A percentile compares a stretch with the other conserved stretches of the same genome.
Conservation (phyloP, 192 early-diverging fungal genomes). For the Pilobolus umbonatus region DNA sequence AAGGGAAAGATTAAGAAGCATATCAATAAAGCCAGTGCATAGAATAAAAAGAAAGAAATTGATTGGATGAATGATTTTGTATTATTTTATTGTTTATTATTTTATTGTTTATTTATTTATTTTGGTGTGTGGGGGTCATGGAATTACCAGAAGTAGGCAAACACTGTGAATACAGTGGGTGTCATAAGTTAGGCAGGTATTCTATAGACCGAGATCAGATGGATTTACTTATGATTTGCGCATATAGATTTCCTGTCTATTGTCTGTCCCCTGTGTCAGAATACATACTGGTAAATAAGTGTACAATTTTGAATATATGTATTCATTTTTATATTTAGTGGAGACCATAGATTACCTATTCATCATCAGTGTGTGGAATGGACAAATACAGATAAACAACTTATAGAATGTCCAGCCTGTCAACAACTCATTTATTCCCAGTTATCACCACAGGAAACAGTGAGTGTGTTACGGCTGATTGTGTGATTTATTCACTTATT, state of each 20-base stretch:
- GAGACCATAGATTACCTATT: constrained; percentile 2
- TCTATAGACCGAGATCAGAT: not conserved
- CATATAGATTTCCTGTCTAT: constrained; percentile 11
- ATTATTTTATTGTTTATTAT: not conserved
- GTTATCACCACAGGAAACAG: not conserved
- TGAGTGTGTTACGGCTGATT: too few species aligned
- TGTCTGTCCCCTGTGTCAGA: constrained; percentile 6
- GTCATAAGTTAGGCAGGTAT: constrained; percentile 8
- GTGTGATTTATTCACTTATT: too few species aligned
- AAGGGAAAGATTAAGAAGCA: constrained; percentile 34
- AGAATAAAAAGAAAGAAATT: too few species aligned
- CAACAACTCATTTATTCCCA: constrained; percentile 2
- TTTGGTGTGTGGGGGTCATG: not conserved
- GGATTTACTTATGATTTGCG: not conserved
- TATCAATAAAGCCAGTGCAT: not conserved
- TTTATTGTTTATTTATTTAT: not conserved
- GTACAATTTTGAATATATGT: not conserved
- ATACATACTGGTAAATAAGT: constrained; percentile 8
- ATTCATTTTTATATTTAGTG: constrained; percentile 7
- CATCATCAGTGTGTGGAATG: constrained; percentile 5
- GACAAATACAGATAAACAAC: not conserved
- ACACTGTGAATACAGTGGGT: constrained; percentile 5
- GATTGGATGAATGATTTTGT: not conserved
- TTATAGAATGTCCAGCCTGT: constrained; percentile 10
- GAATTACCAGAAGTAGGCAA: constrained; percentile 17